Base-by-base conservation (phyloP, 345 rosid species). In the Theobroma cacao region DNA sequence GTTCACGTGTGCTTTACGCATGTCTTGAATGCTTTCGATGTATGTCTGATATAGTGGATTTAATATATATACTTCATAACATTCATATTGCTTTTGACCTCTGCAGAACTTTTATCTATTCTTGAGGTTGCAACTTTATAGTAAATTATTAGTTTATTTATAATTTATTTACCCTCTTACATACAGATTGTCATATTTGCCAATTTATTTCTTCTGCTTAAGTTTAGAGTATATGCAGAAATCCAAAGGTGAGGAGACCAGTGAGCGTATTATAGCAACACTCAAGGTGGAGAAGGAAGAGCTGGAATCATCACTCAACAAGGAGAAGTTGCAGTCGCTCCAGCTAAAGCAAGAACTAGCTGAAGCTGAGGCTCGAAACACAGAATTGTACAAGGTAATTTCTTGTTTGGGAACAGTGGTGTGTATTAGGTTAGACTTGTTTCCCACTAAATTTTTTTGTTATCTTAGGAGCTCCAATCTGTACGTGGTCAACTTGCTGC, bases 401-500 rank as follows among this genome's bases (percentile, higher is more conserved):
- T 31, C 56, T 14, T 17, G 7, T 36, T 43, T 38, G 30, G 52
- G 26, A 30, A 26, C 17, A 3, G 53, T 14, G 68, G 41, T 41
- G n/a, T 40, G 26, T 17, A 26, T 24, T 24, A 9, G 48, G 33
- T 58, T 58, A 24, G 4, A 59, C 3, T 18, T 15, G 8, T 31
- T 31, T 18, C 41, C 50, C 75, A 50, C 45, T 20, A 20, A 31
- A 71, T 71, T 31, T 45, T 9, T 1, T 74, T 64, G 36, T 45
- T 62, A 61, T 74, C 75, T 58, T 64, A 97, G 99, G 99, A 93
- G 82, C 98, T 94, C 81, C 99, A 94, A 80, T 91, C 98, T 45
- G 89, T 93, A 58, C 98, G 99, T 33, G 87, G 97, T 78, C 98
- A 94, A 83, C 98, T 94, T 81, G 98, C 96, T 52, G 86, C 96